phyloP scores from a whole-genome alignment of 176 grass and related monocot genomes.

The Pontederia paniculata region DNA sequence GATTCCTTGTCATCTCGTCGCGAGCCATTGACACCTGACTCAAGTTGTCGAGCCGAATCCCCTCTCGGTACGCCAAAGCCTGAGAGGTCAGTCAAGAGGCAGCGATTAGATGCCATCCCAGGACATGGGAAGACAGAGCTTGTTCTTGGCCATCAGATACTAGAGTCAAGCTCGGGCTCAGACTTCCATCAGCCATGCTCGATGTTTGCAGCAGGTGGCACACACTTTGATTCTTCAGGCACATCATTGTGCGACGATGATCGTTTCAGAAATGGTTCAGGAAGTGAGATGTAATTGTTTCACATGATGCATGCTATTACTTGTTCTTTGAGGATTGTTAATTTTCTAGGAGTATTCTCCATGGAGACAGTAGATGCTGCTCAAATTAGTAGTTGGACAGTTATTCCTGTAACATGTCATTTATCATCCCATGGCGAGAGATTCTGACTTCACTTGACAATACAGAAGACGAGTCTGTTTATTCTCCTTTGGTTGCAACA shows the following conservation, averaged over 20 bases:
- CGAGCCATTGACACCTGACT: slow-evolving; percentile 23
- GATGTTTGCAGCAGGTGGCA: neutral
- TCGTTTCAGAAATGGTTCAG: slow-evolving; percentile 14
- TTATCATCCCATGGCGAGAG: too few relatives aligned
- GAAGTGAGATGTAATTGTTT: slow-evolving; percentile 15
- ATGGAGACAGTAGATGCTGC: too few relatives aligned
- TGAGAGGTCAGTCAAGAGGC: slow-evolving; percentile 19
- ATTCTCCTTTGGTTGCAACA: too few relatives aligned
- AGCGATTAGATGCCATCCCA: neutral
- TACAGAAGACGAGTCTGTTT: too few relatives aligned
- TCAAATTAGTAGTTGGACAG: too few relatives aligned
- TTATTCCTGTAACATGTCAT: too few relatives aligned
- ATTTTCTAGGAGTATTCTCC: too few relatives aligned
- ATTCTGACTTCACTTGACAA: too few relatives aligned
- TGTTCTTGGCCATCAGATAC: slow-evolving; percentile 2
- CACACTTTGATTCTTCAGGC: slow-evolving; percentile 1
- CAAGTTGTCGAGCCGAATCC: slow-evolving; percentile 17
- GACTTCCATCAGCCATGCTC: slow-evolving; percentile 10
- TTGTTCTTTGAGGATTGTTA: neutral
- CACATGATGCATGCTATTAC: neutral
- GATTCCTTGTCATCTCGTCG: slow-evolving; percentile 18
- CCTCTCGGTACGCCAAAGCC: slow-evolving; percentile 12
- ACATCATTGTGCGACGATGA: slow-evolving; percentile 8
- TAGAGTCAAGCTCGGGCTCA: slow-evolving; percentile 15
- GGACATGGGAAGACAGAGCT: slow-evolving; percentile 6